Conservation (phyloP, 192 early-diverging fungal species). For the Coemansia sp. region DNA sequence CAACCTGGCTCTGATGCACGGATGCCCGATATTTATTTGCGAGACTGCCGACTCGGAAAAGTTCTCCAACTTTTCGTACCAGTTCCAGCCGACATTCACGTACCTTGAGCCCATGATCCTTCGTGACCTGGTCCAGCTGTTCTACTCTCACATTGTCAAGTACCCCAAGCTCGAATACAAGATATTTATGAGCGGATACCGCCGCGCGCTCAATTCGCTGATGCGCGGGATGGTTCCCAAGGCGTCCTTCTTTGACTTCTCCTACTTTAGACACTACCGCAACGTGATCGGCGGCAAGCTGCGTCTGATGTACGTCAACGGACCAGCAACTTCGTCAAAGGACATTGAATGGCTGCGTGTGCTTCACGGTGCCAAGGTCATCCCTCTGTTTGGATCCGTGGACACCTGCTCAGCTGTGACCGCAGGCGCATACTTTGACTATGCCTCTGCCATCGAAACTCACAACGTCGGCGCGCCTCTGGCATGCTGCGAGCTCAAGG, state of each 20-base stretch:
- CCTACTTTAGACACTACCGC: conserved; percentile 57
- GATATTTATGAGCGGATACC: conserved; percentile 36
- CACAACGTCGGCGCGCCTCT: conserved; percentile 54
- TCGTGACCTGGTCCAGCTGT: conserved; percentile 45
- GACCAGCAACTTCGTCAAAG: conserved; percentile 24
- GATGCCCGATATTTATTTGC: conserved; percentile 33
- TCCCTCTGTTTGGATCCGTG: conserved; percentile 37
- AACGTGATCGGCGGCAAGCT: conserved; percentile 47
- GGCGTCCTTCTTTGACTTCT: conserved; percentile 39
- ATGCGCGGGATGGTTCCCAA: conserved; percentile 40
- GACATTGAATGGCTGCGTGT: conserved; percentile 48
- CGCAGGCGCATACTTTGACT: conserved; percentile 43
- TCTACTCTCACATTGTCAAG: conserved; percentile 39
- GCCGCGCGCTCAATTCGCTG: conserved; percentile 32
- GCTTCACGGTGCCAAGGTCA: conserved; percentile 42
- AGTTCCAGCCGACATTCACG: conserved; percentile 37
- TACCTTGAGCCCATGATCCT: conserved; percentile 28
- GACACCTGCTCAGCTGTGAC: conserved; percentile 24
- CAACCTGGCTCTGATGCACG: conserved; percentile 26
- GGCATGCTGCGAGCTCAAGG: conserved; percentile 53
- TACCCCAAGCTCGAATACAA: conserved; percentile 44
- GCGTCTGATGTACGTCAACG: conserved; percentile 43
- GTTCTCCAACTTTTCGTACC: conserved; percentile 35
- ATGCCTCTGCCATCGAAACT: conserved; percentile 41
- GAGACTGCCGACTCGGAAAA: conserved; percentile 45